These are phyloP conservation scores for Wickerhamomyces queroliae DNA, from an alignment of 805 yeast genomes.

Conservation along the genomic window DNA sequence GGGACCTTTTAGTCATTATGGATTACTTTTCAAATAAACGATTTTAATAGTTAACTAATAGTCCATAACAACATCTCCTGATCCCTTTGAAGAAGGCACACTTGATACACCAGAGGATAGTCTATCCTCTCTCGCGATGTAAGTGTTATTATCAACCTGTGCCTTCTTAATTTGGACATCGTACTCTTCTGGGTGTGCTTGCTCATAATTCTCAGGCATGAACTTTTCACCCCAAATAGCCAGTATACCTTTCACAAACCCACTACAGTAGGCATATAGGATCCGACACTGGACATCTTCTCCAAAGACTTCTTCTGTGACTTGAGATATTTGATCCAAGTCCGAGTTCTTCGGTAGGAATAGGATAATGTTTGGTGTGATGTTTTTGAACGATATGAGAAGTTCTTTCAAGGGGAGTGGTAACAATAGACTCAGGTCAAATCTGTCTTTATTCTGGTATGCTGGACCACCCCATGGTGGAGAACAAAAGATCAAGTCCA, in stretches of 20 bases:
- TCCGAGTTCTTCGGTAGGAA: slow-evolving; percentile 61
- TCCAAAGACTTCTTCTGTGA: slow-evolving; percentile 44
- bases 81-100: too few species aligned
- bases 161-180: neutral
- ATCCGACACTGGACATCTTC: slow-evolving; percentile 37
- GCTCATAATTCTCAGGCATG: slow-evolving; percentile 14
- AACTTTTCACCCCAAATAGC: slow-evolving; percentile 57
- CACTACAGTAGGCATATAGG: slow-evolving; percentile 34
- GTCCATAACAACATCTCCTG: neutral
- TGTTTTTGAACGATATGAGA: slow-evolving; percentile 33
- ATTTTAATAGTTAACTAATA: neutral
- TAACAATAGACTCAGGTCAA: slow-evolving; percentile 38
- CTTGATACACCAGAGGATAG: neutral
- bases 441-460: slow-evolving; percentile 36
- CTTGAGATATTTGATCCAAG: slow-evolving; percentile 41
- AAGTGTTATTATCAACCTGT: neutral
- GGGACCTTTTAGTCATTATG: neutral
- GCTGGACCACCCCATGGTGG: slow-evolving; percentile 89
- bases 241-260: slow-evolving; percentile 45
- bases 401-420: slow-evolving; percentile 46
- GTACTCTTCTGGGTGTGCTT: neutral
- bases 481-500: slow-evolving; percentile 62
- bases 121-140: neutral
- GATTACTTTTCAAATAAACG: neutral
- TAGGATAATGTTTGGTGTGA: slow-evolving; percentile 45